Evolutionary conservation across 108 stramenopile species (phyloP).

Genomic region (Stephanodiscus minutulus): DNA sequence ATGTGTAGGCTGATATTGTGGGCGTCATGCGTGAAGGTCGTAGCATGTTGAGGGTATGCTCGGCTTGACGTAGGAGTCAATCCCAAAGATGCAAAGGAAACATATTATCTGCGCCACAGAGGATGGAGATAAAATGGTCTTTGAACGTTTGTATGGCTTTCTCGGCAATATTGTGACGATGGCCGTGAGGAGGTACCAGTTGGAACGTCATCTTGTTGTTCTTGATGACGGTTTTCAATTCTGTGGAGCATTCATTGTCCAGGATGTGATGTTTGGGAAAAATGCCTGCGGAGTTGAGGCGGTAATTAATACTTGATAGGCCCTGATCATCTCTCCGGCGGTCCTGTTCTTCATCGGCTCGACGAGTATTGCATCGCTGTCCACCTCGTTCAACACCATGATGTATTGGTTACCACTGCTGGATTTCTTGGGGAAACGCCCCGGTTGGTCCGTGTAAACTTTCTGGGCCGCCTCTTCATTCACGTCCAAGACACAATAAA

Average conservation of each 20-base stretch:
- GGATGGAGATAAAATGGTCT: no score
- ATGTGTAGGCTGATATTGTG: no score
- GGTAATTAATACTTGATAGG: not conserved
- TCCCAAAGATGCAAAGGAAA: no score
- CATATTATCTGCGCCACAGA: no score
- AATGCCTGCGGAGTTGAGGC: not conserved
- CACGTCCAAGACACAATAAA: not conserved
- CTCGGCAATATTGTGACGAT: no score
- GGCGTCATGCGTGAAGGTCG: no score
- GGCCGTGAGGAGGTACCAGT: no score
- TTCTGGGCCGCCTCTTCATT: not conserved
- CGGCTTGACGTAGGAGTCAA: no score
- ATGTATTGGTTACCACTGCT: conserved; percentile 46
- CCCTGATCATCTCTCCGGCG: not conserved
- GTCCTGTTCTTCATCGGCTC: conserved; percentile 28
- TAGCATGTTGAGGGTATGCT: no score
- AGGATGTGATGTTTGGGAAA: not conserved
- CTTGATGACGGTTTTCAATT: not conserved
- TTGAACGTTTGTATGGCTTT: no score
- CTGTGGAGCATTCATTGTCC: no score
- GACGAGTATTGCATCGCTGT: conserved; percentile 46
- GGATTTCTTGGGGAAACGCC: not conserved
- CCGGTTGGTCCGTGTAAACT: not conserved
- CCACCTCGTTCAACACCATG: conserved; percentile 44
- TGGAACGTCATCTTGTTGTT: no score